Evolutionary conservation across 2,329 filamentous ascomycete genomes (phyloP).

Genomic region (Aspergillus bombycis): DNA sequence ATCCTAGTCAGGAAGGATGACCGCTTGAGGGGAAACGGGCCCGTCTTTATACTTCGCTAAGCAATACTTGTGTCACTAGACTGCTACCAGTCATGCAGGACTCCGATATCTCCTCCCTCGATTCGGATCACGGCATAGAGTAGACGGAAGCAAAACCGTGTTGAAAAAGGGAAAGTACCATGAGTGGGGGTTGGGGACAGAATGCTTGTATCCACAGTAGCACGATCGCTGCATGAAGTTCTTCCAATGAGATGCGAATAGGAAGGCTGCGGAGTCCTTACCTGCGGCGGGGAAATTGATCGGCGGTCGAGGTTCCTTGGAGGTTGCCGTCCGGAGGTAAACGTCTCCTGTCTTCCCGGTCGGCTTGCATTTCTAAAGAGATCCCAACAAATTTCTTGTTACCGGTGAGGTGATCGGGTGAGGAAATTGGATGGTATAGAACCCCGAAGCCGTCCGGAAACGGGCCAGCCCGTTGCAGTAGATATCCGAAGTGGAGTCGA

Average conservation of each 20-base stretch:
- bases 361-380: not conserved
- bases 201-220: conserved; percentile 10
- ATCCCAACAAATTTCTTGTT: not conserved
- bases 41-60: not conserved
- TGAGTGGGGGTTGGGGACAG: not conserved
- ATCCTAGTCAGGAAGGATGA: not conserved
- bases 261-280: not conserved
- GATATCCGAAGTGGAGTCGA: not conserved
- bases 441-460: not conserved
- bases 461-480: not conserved
- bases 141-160: conserved; percentile 5
- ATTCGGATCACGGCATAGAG: not conserved
- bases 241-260: conserved; percentile 3
- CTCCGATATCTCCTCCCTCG: not conserved
- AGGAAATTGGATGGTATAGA: too few relatives aligned
- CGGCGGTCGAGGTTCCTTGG: not conserved
- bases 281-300: not conserved
- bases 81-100: not conserved
- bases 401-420: not conserved
- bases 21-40: not conserved
- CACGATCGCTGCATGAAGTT: not conserved
- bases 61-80: not conserved
- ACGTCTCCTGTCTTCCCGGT: not conserved
- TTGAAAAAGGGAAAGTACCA: conserved; percentile 6
- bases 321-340: not conserved